Percentiles rank a stretch among this genome's conserved stretches.
Conservation (phyloP, 768 basidiomycete genomes). For the Phlegmacium glaucopus region DNA sequence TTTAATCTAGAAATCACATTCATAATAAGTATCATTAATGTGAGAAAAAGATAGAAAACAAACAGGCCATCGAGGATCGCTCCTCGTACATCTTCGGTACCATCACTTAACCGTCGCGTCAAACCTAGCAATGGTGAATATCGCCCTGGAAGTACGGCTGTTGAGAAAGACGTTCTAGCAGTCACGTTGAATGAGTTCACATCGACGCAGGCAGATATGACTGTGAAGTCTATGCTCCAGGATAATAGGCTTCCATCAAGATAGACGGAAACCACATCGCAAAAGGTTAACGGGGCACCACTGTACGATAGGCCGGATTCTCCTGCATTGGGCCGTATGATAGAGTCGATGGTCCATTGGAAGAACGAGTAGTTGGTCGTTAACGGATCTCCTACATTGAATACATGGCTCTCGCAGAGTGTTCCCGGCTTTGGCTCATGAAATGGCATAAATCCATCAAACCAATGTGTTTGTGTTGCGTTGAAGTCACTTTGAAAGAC, state of each 20-base stretch:
- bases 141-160: constrained; percentile 14
- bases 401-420: constrained; percentile 22
- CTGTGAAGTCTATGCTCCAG: constrained; percentile 18
- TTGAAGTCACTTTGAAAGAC: constrained; percentile 23
- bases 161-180: constrained; percentile 13
- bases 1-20: constrained; percentile 8
- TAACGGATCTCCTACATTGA: constrained; percentile 22
- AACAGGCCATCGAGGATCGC: constrained; percentile 7
- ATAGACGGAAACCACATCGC: constrained; percentile 21
- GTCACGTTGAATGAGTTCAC: constrained; percentile 13
- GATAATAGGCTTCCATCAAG: constrained; percentile 15
- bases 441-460: constrained; percentile 17
- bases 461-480: constrained; percentile 21
- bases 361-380: constrained; percentile 24
- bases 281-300: constrained; percentile 19
- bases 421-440: constrained; percentile 18
- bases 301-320: constrained; percentile 19
- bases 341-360: constrained; percentile 18
- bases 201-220: constrained; percentile 13
- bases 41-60: background rate
- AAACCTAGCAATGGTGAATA: constrained; percentile 14
- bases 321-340: constrained; percentile 20
- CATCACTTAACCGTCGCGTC: constrained; percentile 5
- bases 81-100: constrained; percentile 6
- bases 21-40: no score